phyloP scores from a whole-genome alignment of 1,284 basidiomycete species.

The Phellinidium pouzarii region DNA sequence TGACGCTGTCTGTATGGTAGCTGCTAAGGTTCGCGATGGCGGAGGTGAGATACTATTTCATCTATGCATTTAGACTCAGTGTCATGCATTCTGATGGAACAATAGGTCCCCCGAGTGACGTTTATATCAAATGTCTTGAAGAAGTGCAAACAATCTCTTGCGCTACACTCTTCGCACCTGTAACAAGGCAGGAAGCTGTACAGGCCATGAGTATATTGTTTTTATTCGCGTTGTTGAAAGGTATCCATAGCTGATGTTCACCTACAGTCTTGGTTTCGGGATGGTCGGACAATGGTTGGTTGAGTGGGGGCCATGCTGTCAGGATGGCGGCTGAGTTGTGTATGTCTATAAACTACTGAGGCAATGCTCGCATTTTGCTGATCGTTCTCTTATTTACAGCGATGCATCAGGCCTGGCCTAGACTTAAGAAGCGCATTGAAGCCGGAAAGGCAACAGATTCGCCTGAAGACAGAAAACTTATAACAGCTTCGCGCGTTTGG shows the following conservation, averaged over 20 bases:
- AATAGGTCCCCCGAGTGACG: slow-evolving; percentile 44
- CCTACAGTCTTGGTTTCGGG: slow-evolving; percentile 73
- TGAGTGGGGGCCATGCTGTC: slow-evolving; percentile 86
- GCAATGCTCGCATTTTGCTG: slow-evolving; percentile 3
- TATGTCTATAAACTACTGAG: slow-evolving; percentile 31
- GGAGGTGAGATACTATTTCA: slow-evolving; percentile 56
- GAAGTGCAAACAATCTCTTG: slow-evolving; percentile 82
- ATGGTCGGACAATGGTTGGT: slow-evolving; percentile 89
- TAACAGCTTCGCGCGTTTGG: slow-evolving; percentile 80
- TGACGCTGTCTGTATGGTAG: slow-evolving; percentile 85
- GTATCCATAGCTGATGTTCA: slow-evolving; percentile 15
- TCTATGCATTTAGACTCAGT: slow-evolving; percentile 9
- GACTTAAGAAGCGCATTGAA: slow-evolving; percentile 68
- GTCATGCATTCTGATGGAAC: slow-evolving; percentile 34
- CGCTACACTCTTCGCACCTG: slow-evolving; percentile 80
- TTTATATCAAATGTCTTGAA: slow-evolving; percentile 59
- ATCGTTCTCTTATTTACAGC: slow-evolving; percentile 38
- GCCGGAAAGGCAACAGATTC: slow-evolving; percentile 49
- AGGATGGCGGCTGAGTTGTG: slow-evolving; percentile 90
- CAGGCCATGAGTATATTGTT: slow-evolving; percentile 79
- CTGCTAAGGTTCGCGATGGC: slow-evolving; percentile 79
- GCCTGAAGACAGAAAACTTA: slow-evolving; percentile 69
- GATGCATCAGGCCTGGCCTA: slow-evolving; percentile 85
- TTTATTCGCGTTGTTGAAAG: slow-evolving; percentile 5
- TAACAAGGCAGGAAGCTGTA: slow-evolving; percentile 75